Evolutionary conservation across 2,329 filamentous ascomycete genomes (phyloP), one percentile per base, ranked within the genome.

Genomic region (Pseudonectria buxi): DNA sequence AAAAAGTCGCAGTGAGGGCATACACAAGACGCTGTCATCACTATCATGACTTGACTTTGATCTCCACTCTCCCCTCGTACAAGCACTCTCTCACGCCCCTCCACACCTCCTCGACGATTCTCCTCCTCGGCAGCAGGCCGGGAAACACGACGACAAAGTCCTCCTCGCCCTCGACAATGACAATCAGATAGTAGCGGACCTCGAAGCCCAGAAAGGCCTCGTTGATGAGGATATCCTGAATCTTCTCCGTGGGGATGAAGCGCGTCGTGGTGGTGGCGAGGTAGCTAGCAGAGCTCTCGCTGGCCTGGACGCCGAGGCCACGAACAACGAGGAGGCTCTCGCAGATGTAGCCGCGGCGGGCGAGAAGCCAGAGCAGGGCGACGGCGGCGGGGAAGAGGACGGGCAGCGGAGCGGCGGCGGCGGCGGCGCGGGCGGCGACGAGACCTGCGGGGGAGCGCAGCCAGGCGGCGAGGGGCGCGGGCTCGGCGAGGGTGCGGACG

Each of bases 131-230:
- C 43, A 95, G 57, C 46, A 95, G 62, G 37, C 74, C 74, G 3
- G 90, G 90, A 58, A 98, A 98, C 3, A 96, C 88, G n/a, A 98
- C 90, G 0, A 96, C 85, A 4, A 94, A 75, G 46, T 92, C 82
- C 35, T 82, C 76, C 62, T 96, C 90, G 3, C 81, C 88, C 49
- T 94, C 84, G 13, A 96, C 87, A 35, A 96, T 83, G 22, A 96
- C 85, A 4, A 86, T 78, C 7, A 98, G 67, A 55, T 95, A 95
- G 55, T 90, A 94, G 27, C 82, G 69, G 25, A 96, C 88, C 63
- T 89, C 86, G 54, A 95, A 94, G 1, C 89, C 89, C 38, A 78
- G 78, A 62, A 96, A 96, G 4, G 89, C 92, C 67, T 98, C 92
- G 58, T 95, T 88, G 33, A 98, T 85, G 35, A 95, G 78, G 37